Percentiles rank a stretch among this genome's conserved stretches.
phyloP scores from a whole-genome alignment of 2,329 filamentous ascomycete genomes.

The Lasiodiplodia sp. region DNA sequence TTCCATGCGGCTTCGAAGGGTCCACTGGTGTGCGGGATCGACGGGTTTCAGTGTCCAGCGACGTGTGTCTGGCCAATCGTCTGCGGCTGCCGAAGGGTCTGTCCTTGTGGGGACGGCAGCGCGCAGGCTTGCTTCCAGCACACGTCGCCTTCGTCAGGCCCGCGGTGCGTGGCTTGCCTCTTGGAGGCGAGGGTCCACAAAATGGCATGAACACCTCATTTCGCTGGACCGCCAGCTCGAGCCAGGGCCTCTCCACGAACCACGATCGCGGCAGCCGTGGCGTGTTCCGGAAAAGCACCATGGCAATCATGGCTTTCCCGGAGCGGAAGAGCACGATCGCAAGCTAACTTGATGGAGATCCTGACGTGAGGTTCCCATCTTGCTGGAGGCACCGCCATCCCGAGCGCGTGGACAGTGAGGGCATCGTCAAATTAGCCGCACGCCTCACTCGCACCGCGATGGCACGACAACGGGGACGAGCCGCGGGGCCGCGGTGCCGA shows the following conservation, averaged over 20 bases:
- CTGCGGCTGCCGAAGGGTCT: slow-evolving; percentile 29
- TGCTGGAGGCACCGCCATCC: slow-evolving; percentile 23
- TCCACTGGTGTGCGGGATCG: slow-evolving; percentile 28
- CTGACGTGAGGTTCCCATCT: slow-evolving; percentile 20
- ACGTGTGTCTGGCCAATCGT: slow-evolving; percentile 15
- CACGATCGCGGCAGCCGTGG: slow-evolving; percentile 28
- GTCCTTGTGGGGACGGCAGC: slow-evolving; percentile 29
- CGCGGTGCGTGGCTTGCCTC: slow-evolving; percentile 29
- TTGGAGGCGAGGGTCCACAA: slow-evolving; percentile 31
- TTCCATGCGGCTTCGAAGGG: slow-evolving; percentile 28
- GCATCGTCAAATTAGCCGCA: slow-evolving; percentile 16
- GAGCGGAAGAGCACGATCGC: slow-evolving; percentile 29
- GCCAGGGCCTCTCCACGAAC: slow-evolving; percentile 26
- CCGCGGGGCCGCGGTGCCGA: not conserved
- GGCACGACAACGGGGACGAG: not conserved
- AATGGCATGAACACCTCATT: slow-evolving; percentile 31
- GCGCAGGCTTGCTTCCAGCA: slow-evolving; percentile 19
- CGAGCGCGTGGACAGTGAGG: slow-evolving; percentile 14
- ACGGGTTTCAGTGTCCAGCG: slow-evolving; percentile 22
- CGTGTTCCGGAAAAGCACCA: slow-evolving; percentile 24
- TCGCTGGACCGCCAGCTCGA: slow-evolving; percentile 25
- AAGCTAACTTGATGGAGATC: slow-evolving; percentile 19
- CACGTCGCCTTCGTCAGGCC: slow-evolving; percentile 23
- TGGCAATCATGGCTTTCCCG: slow-evolving; percentile 26
- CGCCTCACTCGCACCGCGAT: slow-evolving; percentile 8